Conservation (phyloP, 345 rosid species). For the Viola odorata region DNA sequence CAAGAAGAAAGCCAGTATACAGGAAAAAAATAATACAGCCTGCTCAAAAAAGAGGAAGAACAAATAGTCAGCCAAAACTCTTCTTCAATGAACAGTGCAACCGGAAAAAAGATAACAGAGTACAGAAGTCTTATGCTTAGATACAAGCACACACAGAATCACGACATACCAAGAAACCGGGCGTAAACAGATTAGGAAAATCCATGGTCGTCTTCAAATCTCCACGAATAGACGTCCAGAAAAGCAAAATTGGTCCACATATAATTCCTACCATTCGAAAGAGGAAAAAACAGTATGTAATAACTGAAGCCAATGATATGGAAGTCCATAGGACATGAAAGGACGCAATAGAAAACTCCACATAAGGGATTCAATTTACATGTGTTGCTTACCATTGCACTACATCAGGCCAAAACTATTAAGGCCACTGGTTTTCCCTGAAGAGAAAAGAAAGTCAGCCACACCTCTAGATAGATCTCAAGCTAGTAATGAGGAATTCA, state of each 20-base stretch:
- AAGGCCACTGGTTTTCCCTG: conserved; percentile 96
- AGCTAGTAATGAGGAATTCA: conserved; percentile 6
- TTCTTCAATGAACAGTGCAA: background rate
- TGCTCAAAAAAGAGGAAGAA: conserved; percentile 10
- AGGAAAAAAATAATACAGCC: conserved; percentile 23
- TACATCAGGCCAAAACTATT: conserved; percentile 99
- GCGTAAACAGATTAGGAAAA: conserved; percentile 62
- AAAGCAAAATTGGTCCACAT: conserved; percentile 77
- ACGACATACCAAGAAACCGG: conserved; percentile 75
- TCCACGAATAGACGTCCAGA: conserved; percentile 80
- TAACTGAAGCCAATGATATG: conserved; percentile 4
- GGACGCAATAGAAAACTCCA: background rate
- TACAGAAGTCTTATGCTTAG: background rate
- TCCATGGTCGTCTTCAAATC: conserved; percentile 56
- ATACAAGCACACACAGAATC: background rate
- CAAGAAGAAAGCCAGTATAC: conserved; percentile 23
- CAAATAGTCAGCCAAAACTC: conserved; percentile 1
- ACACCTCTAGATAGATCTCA: conserved; percentile 12
- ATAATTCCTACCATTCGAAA: conserved; percentile 48
- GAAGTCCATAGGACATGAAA: background rate
- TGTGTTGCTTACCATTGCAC: conserved; percentile 75
- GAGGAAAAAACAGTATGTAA: conserved; percentile 22
- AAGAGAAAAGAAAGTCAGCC: conserved; percentile 12
- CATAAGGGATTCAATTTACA: background rate
- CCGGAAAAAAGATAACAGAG: background rate